Evolutionary conservation across 2,329 filamentous ascomycete species (phyloP), one percentile per base, ranked within the genome.

Genomic region (Scedosporium apiospermum): DNA sequence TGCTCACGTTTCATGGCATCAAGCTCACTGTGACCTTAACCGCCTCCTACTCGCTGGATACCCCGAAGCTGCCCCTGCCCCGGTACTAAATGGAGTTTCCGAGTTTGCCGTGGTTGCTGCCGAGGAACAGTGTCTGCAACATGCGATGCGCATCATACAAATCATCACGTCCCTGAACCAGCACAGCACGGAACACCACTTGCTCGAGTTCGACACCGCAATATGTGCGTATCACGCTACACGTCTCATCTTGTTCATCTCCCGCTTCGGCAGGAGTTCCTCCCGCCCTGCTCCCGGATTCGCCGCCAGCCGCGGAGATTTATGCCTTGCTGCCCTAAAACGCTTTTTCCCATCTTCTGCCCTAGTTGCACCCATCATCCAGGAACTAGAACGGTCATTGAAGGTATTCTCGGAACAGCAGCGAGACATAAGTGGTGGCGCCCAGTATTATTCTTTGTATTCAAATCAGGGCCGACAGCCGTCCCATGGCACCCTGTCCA

Each of bases 11-110:
- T 75, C 72, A 1, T 78, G 73, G 68, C 75, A 78, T 18, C 76
- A 78, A 57, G 75, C 72, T 10, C 73, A 78, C 61, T 78, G 75
- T 65, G 77, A 79, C 58, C 64, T 79, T 4, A 78, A 78, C 62
- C 75, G 77, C 2, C 71, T 78, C n/a, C 71, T 78, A 4, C 66
- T 79, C 3, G 71, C 71, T 1, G 74, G 72, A 12, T 79, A 75
- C 53, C 73, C 72, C 3, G 76, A 78, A 57, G 72, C 75, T 0
- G 73, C 76, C 0, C 76, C 75, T 0, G 62, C 64, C 0, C 68
- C 67, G 0, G 68, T 73, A 1, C 65, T 76, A 5, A 68, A 69
- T 3, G 67, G 65, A 2, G 66, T 64, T 2, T 63, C 68, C 2
- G 71, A 75, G 21, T 69, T 72, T 5, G 65, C 68, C 0, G 64